phyloP scores from a whole-genome alignment of 2,329 filamentous ascomycete species.

The Cladobotryum mycophilum region DNA sequence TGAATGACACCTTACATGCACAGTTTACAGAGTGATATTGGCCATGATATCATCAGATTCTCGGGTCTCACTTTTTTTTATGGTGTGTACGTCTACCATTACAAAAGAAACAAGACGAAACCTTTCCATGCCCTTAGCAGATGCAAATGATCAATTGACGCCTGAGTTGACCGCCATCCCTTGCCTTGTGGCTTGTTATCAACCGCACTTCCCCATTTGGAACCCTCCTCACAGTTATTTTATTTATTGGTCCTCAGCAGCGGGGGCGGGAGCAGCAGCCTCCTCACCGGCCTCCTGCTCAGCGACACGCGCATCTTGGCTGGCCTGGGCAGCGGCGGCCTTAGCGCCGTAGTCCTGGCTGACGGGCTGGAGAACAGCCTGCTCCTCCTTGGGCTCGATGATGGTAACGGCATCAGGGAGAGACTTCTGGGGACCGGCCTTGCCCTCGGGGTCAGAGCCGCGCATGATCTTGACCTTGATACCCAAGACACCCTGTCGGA shows the following conservation, averaged over 20 bases:
- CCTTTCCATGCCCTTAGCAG: constrained; percentile 32
- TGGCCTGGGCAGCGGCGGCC: constrained; percentile 61
- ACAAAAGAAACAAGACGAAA: constrained; percentile 33
- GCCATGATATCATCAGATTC: constrained; percentile 20
- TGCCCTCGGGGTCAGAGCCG: constrained; percentile 98
- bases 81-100: constrained; percentile 31
- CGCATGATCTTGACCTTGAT: constrained; percentile 99
- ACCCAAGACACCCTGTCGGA: constrained; percentile 98
- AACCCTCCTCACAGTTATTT: constrained; percentile 20
- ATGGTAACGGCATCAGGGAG: constrained; percentile 98
- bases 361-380: constrained; percentile 87
- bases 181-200: constrained; percentile 13
- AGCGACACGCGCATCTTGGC: constrained; percentile 53
- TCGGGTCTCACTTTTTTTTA: constrained; percentile 32
- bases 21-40: background rate
- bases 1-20: too few species aligned
- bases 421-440: constrained; percentile 93
- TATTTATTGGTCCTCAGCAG: constrained; percentile 31
- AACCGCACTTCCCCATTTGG: constrained; percentile 5
- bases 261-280: constrained; percentile 33
- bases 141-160: constrained; percentile 39
- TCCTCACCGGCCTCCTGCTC: constrained; percentile 54
- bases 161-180: constrained; percentile 33
- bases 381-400: constrained; percentile 99
- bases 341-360: constrained; percentile 99